These are phyloP conservation scores for Pseudozyma tsukubaensis DNA, from an alignment of 1,284 basidiomycete genomes.

Conservation along the genomic window DNA sequence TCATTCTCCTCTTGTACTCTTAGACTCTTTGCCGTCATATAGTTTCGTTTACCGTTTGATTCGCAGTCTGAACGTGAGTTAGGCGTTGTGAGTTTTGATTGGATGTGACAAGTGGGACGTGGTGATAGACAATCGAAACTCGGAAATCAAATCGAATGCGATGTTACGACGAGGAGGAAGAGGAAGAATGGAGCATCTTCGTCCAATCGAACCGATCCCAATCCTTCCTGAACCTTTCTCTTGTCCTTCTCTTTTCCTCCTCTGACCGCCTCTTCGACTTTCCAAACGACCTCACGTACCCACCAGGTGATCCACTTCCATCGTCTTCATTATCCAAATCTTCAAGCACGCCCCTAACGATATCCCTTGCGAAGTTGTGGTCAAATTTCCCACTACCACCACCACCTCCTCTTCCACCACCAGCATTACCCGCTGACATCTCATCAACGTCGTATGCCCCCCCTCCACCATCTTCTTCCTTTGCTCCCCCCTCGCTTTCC, in stretches of 20 bases:
- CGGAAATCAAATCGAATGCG: not conserved
- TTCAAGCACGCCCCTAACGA: constrained; percentile 90
- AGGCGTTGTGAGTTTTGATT: not conserved
- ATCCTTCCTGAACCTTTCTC: constrained; percentile 74
- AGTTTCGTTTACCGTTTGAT: not conserved
- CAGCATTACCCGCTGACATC: constrained; percentile 18
- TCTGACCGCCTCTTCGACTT: constrained; percentile 70
- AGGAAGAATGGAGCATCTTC: constrained; percentile 40
- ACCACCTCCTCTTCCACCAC: constrained; percentile 14
- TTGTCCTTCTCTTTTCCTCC: constrained; percentile 77
- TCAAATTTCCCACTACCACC: constrained; percentile 35
- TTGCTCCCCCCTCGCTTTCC: constrained; percentile 69
- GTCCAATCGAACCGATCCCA: constrained; percentile 71
- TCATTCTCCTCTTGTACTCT: constrained; percentile 6
- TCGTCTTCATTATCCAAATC: constrained; percentile 80
- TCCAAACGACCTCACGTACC: constrained; percentile 70
- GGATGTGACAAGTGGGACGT: not conserved
- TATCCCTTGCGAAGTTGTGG: constrained; percentile 83
- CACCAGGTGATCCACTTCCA: not conserved
- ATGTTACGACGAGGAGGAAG: not conserved
- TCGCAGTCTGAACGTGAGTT: not conserved
- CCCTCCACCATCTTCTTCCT: constrained; percentile 65
- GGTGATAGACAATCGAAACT: not conserved
- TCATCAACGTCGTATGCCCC: constrained; percentile 73
- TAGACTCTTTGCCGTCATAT: not conserved